Evolutionary conservation across 352 stramenopile species (phyloP).

Genomic region (Globisporangium carolinianum): DNA sequence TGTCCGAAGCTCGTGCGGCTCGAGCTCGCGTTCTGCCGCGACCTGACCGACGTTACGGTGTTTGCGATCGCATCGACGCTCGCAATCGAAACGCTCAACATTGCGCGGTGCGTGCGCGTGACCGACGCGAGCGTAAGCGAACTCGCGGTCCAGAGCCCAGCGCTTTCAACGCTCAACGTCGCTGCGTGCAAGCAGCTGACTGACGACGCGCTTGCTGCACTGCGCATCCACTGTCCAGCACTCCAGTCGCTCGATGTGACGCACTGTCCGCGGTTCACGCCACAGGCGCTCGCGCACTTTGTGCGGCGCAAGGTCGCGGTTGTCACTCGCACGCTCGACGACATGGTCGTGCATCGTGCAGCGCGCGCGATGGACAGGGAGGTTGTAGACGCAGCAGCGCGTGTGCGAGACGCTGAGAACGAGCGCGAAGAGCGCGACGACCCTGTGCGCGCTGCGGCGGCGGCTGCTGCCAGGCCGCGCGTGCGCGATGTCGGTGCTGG

Average conservation of each 20-base stretch:
- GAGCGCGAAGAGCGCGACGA: slow-evolving; percentile 1
- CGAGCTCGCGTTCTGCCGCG: slow-evolving; percentile 73
- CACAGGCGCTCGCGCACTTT: slow-evolving; percentile 47
- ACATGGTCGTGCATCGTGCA: slow-evolving; percentile 16
- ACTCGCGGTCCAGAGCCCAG: slow-evolving; percentile 60
- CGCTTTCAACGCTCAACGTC: slow-evolving; percentile 61
- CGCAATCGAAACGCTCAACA: slow-evolving; percentile 69
- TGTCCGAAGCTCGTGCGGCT: slow-evolving; percentile 69
- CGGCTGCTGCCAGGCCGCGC: neutral
- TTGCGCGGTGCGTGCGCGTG: slow-evolving; percentile 66
- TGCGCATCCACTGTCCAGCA: slow-evolving; percentile 48
- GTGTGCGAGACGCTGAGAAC: neutral
- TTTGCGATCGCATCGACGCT: slow-evolving; percentile 65
- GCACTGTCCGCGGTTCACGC: slow-evolving; percentile 64
- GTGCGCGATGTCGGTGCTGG: neutral
- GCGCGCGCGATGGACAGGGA: slow-evolving; percentile 1
- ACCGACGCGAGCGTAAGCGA: slow-evolving; percentile 83
- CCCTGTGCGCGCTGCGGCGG: neutral
- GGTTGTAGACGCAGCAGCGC: neutral
- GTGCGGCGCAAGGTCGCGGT: slow-evolving; percentile 48
- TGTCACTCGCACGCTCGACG: slow-evolving; percentile 34
- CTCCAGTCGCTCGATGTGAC: slow-evolving; percentile 76
- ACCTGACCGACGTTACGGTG: slow-evolving; percentile 73
- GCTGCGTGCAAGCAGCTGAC: slow-evolving; percentile 81
- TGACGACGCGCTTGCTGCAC: slow-evolving; percentile 33